Evolutionary conservation across 192 early-diverging fungal species (phyloP).

Genomic region (Coemansia sp.): DNA sequence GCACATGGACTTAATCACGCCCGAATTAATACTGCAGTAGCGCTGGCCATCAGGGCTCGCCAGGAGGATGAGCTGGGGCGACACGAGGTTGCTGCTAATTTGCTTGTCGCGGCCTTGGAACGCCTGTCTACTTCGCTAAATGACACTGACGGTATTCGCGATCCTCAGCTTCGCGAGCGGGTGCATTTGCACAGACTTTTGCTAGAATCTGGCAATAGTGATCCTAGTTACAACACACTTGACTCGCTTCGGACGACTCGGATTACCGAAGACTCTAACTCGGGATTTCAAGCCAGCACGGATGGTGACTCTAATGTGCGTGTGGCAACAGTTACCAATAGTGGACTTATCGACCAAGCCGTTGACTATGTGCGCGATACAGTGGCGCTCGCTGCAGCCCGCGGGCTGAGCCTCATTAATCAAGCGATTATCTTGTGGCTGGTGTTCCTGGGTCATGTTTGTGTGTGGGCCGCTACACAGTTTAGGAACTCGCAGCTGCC

Average conservation of each 20-base stretch:
- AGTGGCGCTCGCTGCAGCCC: neutral
- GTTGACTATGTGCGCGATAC: conserved; percentile 15
- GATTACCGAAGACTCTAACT: neutral
- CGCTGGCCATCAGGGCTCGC: conserved; percentile 27
- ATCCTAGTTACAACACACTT: neutral
- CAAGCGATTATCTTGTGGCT: conserved; percentile 34
- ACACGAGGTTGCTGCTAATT: conserved; percentile 12
- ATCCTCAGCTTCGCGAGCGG: conserved; percentile 22
- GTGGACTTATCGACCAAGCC: neutral
- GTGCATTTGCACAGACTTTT: conserved; percentile 22
- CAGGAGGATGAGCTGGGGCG: conserved; percentile 39
- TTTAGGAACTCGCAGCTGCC: conserved; percentile 40
- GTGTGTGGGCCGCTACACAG: conserved; percentile 34
- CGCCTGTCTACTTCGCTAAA: conserved; percentile 27
- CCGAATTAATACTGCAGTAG: conserved; percentile 24
- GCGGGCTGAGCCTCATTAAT: conserved; percentile 17
- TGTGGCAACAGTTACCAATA: neutral
- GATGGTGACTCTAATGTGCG: neutral
- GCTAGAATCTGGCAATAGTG: conserved; percentile 10
- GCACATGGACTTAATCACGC: neutral
- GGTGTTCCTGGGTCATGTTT: conserved; percentile 30
- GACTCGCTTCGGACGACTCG: neutral
- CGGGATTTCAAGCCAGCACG: neutral
- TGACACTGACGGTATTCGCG: neutral
- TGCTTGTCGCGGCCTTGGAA: conserved; percentile 24